These are phyloP conservation scores for Oryza glumipatula DNA, from an alignment of 176 grass and related monocot species.

Conservation along the genomic window DNA sequence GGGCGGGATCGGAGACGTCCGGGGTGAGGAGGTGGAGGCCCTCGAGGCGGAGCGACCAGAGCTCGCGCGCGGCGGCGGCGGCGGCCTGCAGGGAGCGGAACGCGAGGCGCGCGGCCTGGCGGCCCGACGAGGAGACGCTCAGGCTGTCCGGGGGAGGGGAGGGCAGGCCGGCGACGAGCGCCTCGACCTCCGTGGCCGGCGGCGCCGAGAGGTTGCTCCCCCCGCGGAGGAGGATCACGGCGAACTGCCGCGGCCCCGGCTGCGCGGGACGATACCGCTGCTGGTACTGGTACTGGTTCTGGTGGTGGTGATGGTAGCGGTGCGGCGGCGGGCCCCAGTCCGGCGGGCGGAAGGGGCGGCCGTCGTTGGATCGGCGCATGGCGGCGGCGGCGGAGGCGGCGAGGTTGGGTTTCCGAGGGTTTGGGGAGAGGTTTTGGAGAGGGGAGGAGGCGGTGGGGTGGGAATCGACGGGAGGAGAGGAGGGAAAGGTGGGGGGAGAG, in stretches of 20 bases:
- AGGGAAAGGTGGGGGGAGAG: neutral
- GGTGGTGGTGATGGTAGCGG: conserved; percentile 10
- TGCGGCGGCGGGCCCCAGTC: conserved; percentile 21
- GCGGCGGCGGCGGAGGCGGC: neutral
- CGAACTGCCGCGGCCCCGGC: conserved; percentile 28
- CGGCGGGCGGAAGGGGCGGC: conserved; percentile 40
- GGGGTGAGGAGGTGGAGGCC: conserved; percentile 61
- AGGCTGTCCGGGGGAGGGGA: conserved; percentile 13
- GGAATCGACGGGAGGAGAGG: neutral
- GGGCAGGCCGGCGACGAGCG: conserved; percentile 49
- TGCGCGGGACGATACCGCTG: neutral
- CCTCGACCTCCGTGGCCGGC: conserved; percentile 46
- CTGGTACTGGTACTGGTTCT: neutral
- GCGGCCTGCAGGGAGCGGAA: conserved; percentile 48
- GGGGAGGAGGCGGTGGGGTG: neutral
- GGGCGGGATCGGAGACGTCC: conserved; percentile 24
- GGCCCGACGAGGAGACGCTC: conserved; percentile 49
- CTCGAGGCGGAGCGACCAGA: conserved; percentile 72
- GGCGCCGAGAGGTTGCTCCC: conserved; percentile 13
- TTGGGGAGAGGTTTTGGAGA: conserved; percentile 41
- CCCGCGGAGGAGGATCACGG: conserved; percentile 46
- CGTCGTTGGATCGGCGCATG: conserved; percentile 50
- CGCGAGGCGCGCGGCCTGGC: conserved; percentile 38
- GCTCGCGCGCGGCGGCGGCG: conserved; percentile 56
- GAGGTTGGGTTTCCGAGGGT: conserved; percentile 26